Conservation (phyloP, 345 rosid genomes). For the Sonneratia alba region DNA sequence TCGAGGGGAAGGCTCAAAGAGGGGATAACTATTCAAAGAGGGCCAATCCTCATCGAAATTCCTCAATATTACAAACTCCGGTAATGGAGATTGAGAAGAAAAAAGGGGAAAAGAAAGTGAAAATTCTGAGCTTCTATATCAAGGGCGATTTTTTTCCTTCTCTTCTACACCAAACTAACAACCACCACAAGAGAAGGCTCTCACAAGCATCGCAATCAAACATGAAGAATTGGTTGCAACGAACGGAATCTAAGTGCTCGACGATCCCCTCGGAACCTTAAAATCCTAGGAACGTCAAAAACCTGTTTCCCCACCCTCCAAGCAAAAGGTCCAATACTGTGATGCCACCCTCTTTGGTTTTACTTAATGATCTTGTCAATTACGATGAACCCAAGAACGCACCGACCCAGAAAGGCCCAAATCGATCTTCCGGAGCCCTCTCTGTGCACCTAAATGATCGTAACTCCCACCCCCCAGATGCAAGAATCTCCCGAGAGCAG, state of each 20-base stretch:
- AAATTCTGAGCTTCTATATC: background rate
- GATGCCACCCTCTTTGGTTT: background rate
- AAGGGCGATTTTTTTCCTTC: background rate
- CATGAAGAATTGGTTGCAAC: conserved; percentile 19
- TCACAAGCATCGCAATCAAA: conserved; percentile 7
- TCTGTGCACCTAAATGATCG: too few species aligned
- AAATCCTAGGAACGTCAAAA: conserved; percentile 6
- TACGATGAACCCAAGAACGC: background rate
- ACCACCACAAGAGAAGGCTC: conserved; percentile 12
- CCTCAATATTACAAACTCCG: too few species aligned
- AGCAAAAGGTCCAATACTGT: background rate
- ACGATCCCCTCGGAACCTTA: background rate
- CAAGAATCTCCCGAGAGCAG: background rate
- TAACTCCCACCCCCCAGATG: too few species aligned
- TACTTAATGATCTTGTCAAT: background rate
- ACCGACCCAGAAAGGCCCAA: background rate
- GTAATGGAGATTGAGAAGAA: too few species aligned
- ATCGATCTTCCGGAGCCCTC: too few species aligned
- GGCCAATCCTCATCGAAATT: background rate
- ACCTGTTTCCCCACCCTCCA: conserved; percentile 5
- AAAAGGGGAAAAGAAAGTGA: background rate
- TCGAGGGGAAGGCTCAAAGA: background rate
- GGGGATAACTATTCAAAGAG: background rate
- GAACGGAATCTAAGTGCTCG: conserved; percentile 17
- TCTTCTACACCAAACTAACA: conserved; percentile 17